Base-by-base conservation (phyloP, 164 flowering plant genomes). In the Paratinospora sagittata region DNA sequence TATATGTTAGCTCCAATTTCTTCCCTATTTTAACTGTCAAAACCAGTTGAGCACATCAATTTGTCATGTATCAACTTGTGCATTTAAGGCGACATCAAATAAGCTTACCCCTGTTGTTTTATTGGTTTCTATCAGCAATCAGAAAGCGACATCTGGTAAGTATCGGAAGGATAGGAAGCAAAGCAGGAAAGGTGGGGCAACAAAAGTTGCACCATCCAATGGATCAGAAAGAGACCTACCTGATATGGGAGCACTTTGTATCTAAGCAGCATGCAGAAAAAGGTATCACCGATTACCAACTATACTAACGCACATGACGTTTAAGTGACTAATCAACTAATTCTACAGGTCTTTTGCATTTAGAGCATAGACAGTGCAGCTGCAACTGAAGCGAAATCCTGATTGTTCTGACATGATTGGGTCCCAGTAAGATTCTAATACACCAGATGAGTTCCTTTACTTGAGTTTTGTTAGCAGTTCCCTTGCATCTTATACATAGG, bases 181-280 rank as follows among this genome's bases (percentile, higher is more conserved):
- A 26, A 66, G 49, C 49, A 39, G 52, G 45, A 66, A 66, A 37
- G 52, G 68, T 37, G 30, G 68, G n/a, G 24, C 52, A 13, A 10
- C 52, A 37, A 66, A 41, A 65, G 67, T 33, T 65, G 67, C 67
- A 33, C 23, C 39, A 33, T 65, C 41, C 0, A 23, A 11, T 21
- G 10, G 24, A 65, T 14, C 16, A 6, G 71, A 69, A 69, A 27
- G 30, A 66, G 26, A 26, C 55, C 55, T 66, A 41, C 69, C 33
- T 9, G 52, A 39, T 12, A 21, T 39, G 33, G 33, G 33, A 23
- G 49, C 55, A 23, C 69, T 66, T 66, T 12, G 27, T 64, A 30
- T 45, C 43, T 47, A 34, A 55, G 23, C 23, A 60, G 6, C 63
- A 67, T 14, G 24, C 61, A 52, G 24, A n/a, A 2, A 30, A 4